Percentiles rank a stretch among this genome's conserved stretches.
These are phyloP conservation scores for Torulaspora pretoriensis DNA, from an alignment of 1,139 yeast species.

Conservation along the genomic window DNA sequence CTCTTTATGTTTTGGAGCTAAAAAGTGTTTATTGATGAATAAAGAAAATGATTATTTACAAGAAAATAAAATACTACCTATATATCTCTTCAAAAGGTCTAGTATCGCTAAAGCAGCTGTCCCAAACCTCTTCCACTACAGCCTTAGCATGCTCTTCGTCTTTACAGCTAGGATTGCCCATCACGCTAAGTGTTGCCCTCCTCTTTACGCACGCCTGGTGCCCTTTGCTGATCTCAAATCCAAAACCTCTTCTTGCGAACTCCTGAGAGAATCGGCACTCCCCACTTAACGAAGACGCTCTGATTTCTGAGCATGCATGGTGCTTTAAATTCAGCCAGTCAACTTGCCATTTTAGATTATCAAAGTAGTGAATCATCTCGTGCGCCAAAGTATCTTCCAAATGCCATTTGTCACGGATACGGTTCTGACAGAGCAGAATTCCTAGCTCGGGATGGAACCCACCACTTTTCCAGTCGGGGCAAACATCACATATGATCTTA, in stretches of 20 bases:
- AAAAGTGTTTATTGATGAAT: neutral
- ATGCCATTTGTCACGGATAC: constrained; percentile 73
- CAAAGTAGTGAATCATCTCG: constrained; percentile 91
- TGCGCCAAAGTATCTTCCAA: constrained; percentile 89
- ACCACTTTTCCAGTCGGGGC: constrained; percentile 85
- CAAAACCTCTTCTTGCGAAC: constrained; percentile 48
- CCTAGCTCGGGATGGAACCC: constrained; percentile 93
- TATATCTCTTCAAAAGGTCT: constrained; percentile 93
- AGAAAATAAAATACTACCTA: constrained; percentile 20
- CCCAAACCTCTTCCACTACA: constrained; percentile 84
- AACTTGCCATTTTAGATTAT: constrained; percentile 79
- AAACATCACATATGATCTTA: constrained; percentile 71
- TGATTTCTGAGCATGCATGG: constrained; percentile 94
- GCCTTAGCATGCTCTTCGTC: constrained; percentile 68
- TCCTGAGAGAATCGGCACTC: constrained; percentile 92
- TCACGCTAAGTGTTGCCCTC: constrained; percentile 79
- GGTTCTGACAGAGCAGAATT: constrained; percentile 79
- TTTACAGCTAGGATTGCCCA: constrained; percentile 79
- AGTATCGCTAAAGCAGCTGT: constrained; percentile 89
- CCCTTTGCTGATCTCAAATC: constrained; percentile 51
- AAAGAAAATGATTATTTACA: constrained; percentile 10
- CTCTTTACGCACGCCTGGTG: constrained; percentile 89
- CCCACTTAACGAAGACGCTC: constrained; percentile 91
- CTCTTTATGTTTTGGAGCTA: neutral
- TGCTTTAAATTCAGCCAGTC: constrained; percentile 81